A percentile compares a stretch with the other conserved stretches of the same genome.
Evolutionary conservation across 495 filamentous ascomycete species (phyloP).

Genomic region (Choiromyces venosus): DNA sequence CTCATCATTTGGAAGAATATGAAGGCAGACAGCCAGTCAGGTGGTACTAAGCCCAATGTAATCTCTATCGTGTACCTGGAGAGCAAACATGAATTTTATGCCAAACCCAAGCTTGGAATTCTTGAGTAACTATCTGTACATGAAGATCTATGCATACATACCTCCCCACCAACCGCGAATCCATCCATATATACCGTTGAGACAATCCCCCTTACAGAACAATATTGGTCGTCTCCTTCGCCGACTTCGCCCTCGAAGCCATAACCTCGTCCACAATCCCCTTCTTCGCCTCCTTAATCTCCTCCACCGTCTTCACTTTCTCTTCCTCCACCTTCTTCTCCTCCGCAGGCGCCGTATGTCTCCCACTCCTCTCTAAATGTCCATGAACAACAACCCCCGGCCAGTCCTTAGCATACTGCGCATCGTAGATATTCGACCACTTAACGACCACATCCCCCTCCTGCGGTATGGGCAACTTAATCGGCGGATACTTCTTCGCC

Average conservation of each 20-base stretch:
- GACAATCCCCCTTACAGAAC: background rate
- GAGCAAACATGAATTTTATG: background rate
- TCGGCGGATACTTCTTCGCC: constrained; percentile 24
- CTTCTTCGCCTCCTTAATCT: background rate
- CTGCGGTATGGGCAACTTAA: constrained; percentile 12
- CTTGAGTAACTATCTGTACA: constrained; percentile 19
- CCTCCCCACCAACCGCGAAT: constrained; percentile 5
- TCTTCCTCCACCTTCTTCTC: background rate
- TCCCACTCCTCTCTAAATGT: constrained; percentile 17
- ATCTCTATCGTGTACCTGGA: background rate
- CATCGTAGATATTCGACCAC: constrained; percentile 65
- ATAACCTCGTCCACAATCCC: background rate
- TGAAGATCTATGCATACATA: constrained; percentile 11
- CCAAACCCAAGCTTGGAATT: background rate
- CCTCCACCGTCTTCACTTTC: background rate
- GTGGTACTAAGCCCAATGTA: background rate
- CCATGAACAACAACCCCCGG: constrained; percentile 61
- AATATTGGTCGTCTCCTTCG: background rate
- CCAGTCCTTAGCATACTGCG: constrained; percentile 63
- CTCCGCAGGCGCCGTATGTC: constrained; percentile 29
- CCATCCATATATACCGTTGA: constrained; percentile 9
- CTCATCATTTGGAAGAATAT: background rate
- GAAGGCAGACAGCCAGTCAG: background rate
- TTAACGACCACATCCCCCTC: constrained; percentile 52
- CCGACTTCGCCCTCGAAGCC: background rate